Percentiles rank a stretch among this genome's conserved stretches.
Conservation (phyloP, 2,329 filamentous ascomycete genomes). For the Diaporthe vaccinii region DNA sequence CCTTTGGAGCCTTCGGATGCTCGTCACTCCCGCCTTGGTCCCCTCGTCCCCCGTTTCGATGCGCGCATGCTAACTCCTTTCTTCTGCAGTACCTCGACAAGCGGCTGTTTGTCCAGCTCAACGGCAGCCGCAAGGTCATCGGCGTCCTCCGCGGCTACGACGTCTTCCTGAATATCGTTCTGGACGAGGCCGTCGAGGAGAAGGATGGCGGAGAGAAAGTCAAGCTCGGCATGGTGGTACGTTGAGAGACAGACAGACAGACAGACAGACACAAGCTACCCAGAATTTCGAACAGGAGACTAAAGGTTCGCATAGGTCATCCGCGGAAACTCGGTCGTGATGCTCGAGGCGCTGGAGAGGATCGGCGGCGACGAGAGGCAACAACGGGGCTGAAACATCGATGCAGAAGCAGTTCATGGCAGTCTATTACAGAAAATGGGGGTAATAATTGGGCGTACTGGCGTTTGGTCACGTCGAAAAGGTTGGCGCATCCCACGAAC, state of each 20-base stretch:
- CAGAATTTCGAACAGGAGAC: neutral
- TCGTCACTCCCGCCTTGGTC: neutral
- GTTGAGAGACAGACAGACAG: slow-evolving; percentile 50
- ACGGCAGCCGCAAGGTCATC: slow-evolving; percentile 97
- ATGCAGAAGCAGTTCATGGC: neutral
- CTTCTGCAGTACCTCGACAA: slow-evolving; percentile 93
- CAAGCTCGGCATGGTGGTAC: slow-evolving; percentile 90
- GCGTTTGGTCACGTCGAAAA: slow-evolving; percentile 34
- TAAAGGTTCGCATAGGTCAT: slow-evolving; percentile 75
- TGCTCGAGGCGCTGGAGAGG: slow-evolving; percentile 87
- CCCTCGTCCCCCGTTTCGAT: neutral
- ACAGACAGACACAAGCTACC: neutral
- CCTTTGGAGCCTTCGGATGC: slow-evolving; percentile 2
- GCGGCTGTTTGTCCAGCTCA: slow-evolving; percentile 96
- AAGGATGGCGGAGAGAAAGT: slow-evolving; percentile 92
- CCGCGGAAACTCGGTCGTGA: slow-evolving; percentile 97
- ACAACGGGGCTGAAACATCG: slow-evolving; percentile 43
- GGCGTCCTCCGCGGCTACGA: slow-evolving; percentile 96
- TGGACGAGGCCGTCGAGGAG: slow-evolving; percentile 97
- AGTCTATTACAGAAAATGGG: neutral
- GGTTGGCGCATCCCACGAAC: slow-evolving; percentile 30
- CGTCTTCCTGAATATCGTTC: slow-evolving; percentile 98
- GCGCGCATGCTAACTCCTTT: slow-evolving; percentile 37
- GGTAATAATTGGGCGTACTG: slow-evolving; percentile 30
- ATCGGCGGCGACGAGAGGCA: slow-evolving; percentile 73